These are phyloP conservation scores for Penstemon newberryi DNA, from an alignment of 257 asterid species.

Conservation along the genomic window DNA sequence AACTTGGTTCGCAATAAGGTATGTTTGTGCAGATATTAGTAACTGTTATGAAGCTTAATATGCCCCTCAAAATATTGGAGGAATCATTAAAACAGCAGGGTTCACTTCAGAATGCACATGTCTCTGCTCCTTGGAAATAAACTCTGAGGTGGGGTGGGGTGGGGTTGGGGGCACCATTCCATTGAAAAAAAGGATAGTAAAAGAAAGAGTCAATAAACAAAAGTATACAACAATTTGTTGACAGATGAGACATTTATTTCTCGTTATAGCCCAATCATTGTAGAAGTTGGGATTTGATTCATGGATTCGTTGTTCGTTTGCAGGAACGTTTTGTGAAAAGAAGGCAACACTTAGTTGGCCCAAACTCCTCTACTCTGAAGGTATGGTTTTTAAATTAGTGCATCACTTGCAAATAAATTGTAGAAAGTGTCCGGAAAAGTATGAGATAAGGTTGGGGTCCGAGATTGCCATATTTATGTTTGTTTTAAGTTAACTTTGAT, in stretches of 20 bases:
- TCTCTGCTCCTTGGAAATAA: conserved; percentile 2
- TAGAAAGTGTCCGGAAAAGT: not conserved
- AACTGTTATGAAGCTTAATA: too few relatives aligned
- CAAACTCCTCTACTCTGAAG: conserved; percentile 64
- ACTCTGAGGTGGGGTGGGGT: not conserved
- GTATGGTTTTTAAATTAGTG: conserved; percentile 21
- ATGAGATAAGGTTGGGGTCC: not conserved
- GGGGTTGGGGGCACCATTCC: not conserved
- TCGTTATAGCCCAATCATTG: not conserved
- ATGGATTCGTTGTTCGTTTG: conserved; percentile 8
- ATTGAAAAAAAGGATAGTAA: not conserved
- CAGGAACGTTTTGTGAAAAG: conserved; percentile 68
- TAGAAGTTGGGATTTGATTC: not conserved
- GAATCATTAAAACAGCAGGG: too few relatives aligned
- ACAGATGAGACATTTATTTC: conserved; percentile 4
- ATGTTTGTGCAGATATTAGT: conserved; percentile 3
- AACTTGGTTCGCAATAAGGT: conserved; percentile 87
- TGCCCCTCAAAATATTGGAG: too few relatives aligned
- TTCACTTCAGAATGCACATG: too few relatives aligned
- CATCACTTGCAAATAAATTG: not conserved
- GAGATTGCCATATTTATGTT: not conserved
- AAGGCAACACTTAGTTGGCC: conserved; percentile 61
- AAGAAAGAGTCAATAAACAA: not conserved
- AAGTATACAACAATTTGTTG: conserved; percentile 2
- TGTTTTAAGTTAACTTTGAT: not conserved